Evolutionary conservation across 2,329 filamentous ascomycete species (phyloP).

Genomic region (Trichoderma koningiopsis): DNA sequence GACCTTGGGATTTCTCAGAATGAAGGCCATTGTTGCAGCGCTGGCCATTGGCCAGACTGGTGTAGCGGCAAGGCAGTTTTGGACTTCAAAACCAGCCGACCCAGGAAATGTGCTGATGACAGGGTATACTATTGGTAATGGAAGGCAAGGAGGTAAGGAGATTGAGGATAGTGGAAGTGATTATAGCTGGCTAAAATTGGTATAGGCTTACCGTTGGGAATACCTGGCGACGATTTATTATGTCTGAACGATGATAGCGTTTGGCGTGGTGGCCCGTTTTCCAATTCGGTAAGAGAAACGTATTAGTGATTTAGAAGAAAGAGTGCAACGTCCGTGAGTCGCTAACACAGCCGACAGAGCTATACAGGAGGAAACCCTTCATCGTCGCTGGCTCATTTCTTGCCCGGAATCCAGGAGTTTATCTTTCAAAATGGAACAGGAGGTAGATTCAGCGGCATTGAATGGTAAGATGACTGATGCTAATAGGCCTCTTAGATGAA

Average conservation of each 20-base stretch:
- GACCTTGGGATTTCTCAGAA: not conserved
- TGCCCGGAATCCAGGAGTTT: conserved; percentile 47
- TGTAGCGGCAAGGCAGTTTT: conserved; percentile 17
- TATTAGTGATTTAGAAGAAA: not conserved
- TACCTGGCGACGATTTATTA: conserved; percentile 45
- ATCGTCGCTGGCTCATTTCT: conserved; percentile 36
- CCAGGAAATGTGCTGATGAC: conserved; percentile 36
- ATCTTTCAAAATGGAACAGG: conserved; percentile 54
- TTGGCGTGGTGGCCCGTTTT: conserved; percentile 55
- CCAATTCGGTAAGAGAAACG: conserved; percentile 38
- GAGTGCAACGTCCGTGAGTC: not conserved
- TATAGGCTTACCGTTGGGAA: conserved; percentile 44
- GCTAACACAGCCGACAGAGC: conserved; percentile 31
- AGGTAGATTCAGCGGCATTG: conserved; percentile 33
- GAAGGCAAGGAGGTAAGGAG: conserved; percentile 45
- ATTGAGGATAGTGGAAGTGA: not conserved
- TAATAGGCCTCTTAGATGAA: conserved; percentile 34
- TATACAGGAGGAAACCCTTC: conserved; percentile 53
- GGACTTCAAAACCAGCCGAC: conserved; percentile 21
- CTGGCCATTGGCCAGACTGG: conserved; percentile 17
- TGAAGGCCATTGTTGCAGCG: conserved; percentile 2
- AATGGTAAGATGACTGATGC: too few relatives aligned
- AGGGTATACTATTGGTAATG: conserved; percentile 52
- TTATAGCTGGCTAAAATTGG: not conserved
- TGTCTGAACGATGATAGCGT: conserved; percentile 52